Evolutionary conservation across 140 eudicot genomes (phyloP).

Genomic region (Stevia rebaudiana): DNA sequence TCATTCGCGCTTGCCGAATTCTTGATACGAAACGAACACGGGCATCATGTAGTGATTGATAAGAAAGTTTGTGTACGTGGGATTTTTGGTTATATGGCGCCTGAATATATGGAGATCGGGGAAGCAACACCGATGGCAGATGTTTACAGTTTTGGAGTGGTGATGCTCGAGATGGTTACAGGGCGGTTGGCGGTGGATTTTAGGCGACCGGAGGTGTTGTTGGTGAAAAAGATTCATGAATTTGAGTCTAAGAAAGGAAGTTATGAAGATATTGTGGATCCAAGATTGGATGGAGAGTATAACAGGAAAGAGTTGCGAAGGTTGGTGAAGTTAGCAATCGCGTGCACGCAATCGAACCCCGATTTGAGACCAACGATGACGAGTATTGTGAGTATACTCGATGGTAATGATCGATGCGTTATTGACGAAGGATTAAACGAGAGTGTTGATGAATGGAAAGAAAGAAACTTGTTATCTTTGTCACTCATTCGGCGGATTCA

Average conservation of each 20-base stretch:
- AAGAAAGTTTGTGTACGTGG: constrained; percentile 57
- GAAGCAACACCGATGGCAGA: constrained; percentile 81
- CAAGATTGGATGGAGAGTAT: constrained; percentile 56
- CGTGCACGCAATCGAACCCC: constrained; percentile 76
- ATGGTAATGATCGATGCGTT: constrained; percentile 61
- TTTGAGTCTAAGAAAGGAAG: constrained; percentile 37
- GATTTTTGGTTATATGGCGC: constrained; percentile 87
- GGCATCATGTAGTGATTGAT: constrained; percentile 38
- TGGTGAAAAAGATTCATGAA: constrained; percentile 49
- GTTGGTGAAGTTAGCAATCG: constrained; percentile 61
- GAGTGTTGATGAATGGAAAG: constrained; percentile 60
- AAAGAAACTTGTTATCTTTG: constrained; percentile 45
- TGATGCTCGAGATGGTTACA: constrained; percentile 68
- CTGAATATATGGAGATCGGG: constrained; percentile 75
- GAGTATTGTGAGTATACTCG: constrained; percentile 63
- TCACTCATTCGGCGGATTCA: constrained; percentile 56
- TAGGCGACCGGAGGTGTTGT: constrained; percentile 49
- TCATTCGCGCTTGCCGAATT: constrained; percentile 82
- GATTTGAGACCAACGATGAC: constrained; percentile 66
- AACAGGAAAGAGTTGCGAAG: constrained; percentile 51
- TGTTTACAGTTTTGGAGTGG: constrained; percentile 86
- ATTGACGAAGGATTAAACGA: constrained; percentile 40
- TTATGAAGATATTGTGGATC: constrained; percentile 58
- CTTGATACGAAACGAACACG: constrained; percentile 58
- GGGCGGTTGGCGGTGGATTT: constrained; percentile 86